A percentile compares a stretch with the other conserved stretches of the same genome.
These are phyloP conservation scores for Suhomyces atakaporum DNA, from an alignment of 1,139 yeast genomes.

Conservation along the genomic window DNA sequence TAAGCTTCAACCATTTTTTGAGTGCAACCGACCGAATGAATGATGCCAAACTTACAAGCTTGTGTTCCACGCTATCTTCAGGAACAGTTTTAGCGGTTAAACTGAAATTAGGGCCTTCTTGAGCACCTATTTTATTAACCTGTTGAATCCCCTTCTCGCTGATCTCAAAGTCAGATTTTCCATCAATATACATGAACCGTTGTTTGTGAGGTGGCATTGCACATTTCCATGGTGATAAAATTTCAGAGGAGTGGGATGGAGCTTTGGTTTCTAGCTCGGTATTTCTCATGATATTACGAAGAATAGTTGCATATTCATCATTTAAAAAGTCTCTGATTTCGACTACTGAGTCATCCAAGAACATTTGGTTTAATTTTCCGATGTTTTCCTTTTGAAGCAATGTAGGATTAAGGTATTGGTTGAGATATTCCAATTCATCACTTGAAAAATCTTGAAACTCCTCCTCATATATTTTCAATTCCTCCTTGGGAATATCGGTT, in stretches of 20 bases:
- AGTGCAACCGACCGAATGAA: constrained; percentile 64
- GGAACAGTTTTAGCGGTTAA: constrained; percentile 22
- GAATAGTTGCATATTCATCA: constrained; percentile 48
- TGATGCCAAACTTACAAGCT: constrained; percentile 55
- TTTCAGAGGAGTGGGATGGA: constrained; percentile 60
- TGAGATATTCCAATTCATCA: constrained; percentile 49
- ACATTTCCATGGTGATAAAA: constrained; percentile 78
- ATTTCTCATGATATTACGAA: constrained; percentile 51
- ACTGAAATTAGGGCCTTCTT: constrained; percentile 57
- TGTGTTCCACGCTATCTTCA: constrained; percentile 25
- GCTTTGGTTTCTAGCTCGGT: constrained; percentile 57
- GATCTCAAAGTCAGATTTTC: constrained; percentile 40
- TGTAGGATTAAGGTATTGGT: constrained; percentile 56
- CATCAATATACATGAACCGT: constrained; percentile 81
- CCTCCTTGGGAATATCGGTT: constrained; percentile 33
- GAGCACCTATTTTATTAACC: constrained; percentile 41
- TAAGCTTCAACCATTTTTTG: constrained; percentile 63
- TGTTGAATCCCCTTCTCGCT: constrained; percentile 31
- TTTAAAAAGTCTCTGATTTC: constrained; percentile 67
- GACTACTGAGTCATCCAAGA: constrained; percentile 67
- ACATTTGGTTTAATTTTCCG: constrained; percentile 46
- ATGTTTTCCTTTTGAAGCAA: constrained; percentile 50
- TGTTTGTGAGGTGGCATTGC: constrained; percentile 95
- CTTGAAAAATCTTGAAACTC: constrained; percentile 22
- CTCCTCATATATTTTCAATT: constrained; percentile 26